Evolutionary conservation across 768 basidiomycete genomes (phyloP), one percentile per base, ranked within the genome.

Genomic region (Melanogaster broomeanus): DNA sequence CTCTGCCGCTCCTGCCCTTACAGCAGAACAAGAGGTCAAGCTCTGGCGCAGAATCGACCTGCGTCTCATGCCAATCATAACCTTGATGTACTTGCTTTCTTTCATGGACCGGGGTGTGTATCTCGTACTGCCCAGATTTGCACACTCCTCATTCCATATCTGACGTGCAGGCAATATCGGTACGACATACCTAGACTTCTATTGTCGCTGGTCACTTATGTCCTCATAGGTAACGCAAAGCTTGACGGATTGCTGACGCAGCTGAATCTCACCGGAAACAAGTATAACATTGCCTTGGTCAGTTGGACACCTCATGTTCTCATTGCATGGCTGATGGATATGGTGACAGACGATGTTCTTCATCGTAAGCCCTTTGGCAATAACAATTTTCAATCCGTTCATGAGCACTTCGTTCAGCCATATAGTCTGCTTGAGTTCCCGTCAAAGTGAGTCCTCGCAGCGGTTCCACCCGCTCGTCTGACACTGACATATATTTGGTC

Each of bases 231-330:
- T 28, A 86, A 86, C 59, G 85, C 85, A 3, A 80, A 77, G 54
- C 68, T 87, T 3, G 80, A 82, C 59, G 87, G 87, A 2, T 66
- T 89, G 6, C 64, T 66, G 6, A 77, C 68, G 0, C 76, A 87
- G 58, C 71, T 88, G 4, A 35, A 78, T 40, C 72, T 88, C 42
- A 74, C 70, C 0, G 78, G 81, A 12, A 79, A 81, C 60, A 68
- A 80, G 57, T 88, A 84, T 56, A 86, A 85, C 50, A 79, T 84
- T 38, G 83, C 83, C 2, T 61, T 85, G 64, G 84, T 85, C 47
- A 25, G 71, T 15, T 7, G 22, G 13, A 8, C 6, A 22, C 12
- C 4, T 28, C n/a, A 3, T 21, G n/a, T 6, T 31, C 4, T 15
- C 21, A 2, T 18, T 85, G 85, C 7, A 13, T 4, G 0, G 18